A percentile compares a stretch with the other conserved stretches of the same genome.
These are phyloP conservation scores for Trypanosoma avium DNA, from an alignment of 208 protist species.

Conservation along the genomic window DNA sequence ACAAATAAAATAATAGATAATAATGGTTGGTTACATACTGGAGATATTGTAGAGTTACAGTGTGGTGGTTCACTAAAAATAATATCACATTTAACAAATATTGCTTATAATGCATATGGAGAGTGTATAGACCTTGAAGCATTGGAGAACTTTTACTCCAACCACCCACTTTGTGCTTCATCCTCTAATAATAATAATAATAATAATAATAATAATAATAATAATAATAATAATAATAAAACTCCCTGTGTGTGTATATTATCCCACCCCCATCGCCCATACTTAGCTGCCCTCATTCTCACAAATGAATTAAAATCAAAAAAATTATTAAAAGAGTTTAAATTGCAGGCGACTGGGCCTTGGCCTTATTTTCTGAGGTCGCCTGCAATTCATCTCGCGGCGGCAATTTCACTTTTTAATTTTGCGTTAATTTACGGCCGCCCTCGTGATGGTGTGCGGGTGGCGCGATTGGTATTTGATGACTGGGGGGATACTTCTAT, in stretches of 20 bases:
- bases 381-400: slow-evolving; percentile 33
- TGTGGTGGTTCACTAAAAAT: slow-evolving; percentile 57
- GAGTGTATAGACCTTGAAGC: slow-evolving; percentile 58
- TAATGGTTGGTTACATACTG: slow-evolving; percentile 78
- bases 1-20: slow-evolving; percentile 63
- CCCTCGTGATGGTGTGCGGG: slow-evolving; percentile 29
- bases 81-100: slow-evolving; percentile 62
- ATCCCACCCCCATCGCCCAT: slow-evolving; percentile 38
- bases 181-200: too few species aligned
- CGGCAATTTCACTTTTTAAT: slow-evolving; percentile 36
- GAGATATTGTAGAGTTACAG: slow-evolving; percentile 59
- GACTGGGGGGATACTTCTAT: slow-evolving; percentile 40
- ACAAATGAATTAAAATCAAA: too few species aligned
- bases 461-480: slow-evolving; percentile 27
- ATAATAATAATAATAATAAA: too few species aligned
- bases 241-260: slow-evolving; percentile 34
- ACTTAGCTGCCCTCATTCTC: slow-evolving; percentile 52
- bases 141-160: slow-evolving; percentile 33
- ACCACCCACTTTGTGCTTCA: slow-evolving; percentile 23
- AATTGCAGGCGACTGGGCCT: too few species aligned
- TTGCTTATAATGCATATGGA: slow-evolving; percentile 62
- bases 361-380: slow-evolving; percentile 40
- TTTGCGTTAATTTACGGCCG: slow-evolving; percentile 17
- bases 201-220: too few species aligned
- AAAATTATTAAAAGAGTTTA: too few species aligned